phyloP scores from a whole-genome alignment of 2,329 filamentous ascomycete genomes.

The Diaporthe amygdali region DNA sequence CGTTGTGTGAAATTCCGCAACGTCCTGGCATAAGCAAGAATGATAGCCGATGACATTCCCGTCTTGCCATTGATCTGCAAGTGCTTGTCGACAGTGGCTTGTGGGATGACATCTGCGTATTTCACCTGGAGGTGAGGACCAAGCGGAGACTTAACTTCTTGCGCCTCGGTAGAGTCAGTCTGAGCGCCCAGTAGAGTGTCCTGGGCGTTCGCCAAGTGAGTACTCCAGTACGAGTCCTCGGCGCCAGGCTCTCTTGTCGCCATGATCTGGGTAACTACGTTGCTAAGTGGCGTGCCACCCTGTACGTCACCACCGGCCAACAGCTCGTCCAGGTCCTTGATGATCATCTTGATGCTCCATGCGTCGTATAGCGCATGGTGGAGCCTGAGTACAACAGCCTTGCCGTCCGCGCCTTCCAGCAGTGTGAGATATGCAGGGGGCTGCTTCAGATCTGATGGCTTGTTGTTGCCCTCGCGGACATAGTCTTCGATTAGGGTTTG shows the following conservation, averaged over 20 bases:
- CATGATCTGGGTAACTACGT: not conserved
- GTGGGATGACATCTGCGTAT: not conserved
- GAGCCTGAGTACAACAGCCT: conserved; percentile 29
- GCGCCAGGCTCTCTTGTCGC: not conserved
- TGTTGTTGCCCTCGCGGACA: conserved; percentile 23
- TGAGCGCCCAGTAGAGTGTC: not conserved
- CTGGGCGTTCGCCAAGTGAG: not conserved
- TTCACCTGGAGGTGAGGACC: conserved; percentile 26
- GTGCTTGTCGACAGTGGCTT: conserved; percentile 1
- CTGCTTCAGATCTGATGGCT: conserved; percentile 25
- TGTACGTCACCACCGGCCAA: not conserved
- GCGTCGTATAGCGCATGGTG: conserved; percentile 33
- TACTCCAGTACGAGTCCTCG: conserved; percentile 5
- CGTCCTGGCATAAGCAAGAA: conserved; percentile 24
- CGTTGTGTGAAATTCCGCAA: conserved; percentile 13
- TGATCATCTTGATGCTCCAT: conserved; percentile 34
- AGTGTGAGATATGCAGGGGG: conserved; percentile 28
- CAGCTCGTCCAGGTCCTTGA: conserved; percentile 25
- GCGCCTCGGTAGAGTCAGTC: not conserved
- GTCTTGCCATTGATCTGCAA: not conserved
- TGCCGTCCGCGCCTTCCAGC: conserved; percentile 28
- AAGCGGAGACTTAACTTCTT: conserved; percentile 2
- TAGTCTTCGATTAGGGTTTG: conserved; percentile 16
- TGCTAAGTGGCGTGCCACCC: not conserved
- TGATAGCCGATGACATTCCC: conserved; percentile 17